Evolutionary conservation across 2,329 filamentous ascomycete species (phyloP).

Genomic region (Stemphylium lycopersici): DNA sequence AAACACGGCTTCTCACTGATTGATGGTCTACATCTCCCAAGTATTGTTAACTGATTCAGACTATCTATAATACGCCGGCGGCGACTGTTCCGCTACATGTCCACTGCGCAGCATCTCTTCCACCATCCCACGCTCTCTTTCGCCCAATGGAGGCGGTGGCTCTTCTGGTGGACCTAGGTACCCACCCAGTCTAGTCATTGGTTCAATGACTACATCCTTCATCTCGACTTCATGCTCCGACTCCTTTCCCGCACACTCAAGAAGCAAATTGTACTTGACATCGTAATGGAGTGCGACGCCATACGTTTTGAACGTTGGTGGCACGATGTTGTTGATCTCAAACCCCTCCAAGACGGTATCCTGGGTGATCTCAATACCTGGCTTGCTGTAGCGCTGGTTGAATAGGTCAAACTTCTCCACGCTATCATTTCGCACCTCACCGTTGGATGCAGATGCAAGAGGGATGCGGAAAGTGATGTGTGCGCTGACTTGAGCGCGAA

Average conservation of each 20-base stretch:
- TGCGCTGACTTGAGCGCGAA: constrained; percentile 23
- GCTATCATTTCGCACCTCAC: constrained; percentile 13
- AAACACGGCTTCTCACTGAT: no score
- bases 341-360: constrained; percentile 17
- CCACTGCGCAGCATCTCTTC: constrained; percentile 1
- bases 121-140: constrained; percentile 6
- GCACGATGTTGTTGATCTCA: constrained; percentile 21
- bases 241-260: constrained; percentile 28
- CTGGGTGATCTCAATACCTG: constrained; percentile 17
- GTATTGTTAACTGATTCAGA: no score
- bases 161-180: constrained; percentile 23
- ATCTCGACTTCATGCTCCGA: constrained; percentile 24
- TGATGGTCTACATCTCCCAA: no score
- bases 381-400: constrained; percentile 27
- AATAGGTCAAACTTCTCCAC: constrained; percentile 26
- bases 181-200: constrained; percentile 24
- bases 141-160: constrained; percentile 9
- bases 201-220: constrained; percentile 20
- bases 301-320: constrained; percentile 29
- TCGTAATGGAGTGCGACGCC: constrained; percentile 23
- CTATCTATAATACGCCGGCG: constrained; percentile 11
- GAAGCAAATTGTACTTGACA: constrained; percentile 23
- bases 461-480: constrained; percentile 24
- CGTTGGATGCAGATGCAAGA: constrained; percentile 8
- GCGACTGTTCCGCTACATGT: neutral